phyloP scores from a whole-genome alignment of 805 yeast genomes.

The Starmerella bombi region DNA sequence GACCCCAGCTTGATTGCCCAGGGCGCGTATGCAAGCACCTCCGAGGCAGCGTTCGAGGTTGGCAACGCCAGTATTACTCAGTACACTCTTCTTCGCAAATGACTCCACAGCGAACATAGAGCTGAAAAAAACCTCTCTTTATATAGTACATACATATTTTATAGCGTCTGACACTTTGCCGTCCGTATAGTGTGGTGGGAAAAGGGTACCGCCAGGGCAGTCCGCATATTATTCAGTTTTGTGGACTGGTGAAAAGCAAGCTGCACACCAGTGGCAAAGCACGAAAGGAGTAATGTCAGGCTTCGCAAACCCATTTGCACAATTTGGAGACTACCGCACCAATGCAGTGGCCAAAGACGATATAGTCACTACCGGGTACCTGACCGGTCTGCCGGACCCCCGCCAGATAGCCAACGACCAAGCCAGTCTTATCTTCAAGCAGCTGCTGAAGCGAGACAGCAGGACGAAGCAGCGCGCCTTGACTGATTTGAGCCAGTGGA shows the following conservation, averaged over 20 bases:
- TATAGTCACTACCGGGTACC: constrained; percentile 57
- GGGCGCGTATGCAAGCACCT: constrained; percentile 14
- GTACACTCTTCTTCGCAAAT: neutral
- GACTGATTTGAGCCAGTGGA: constrained; percentile 33
- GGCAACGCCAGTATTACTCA: constrained; percentile 10
- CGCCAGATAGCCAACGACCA: constrained; percentile 36
- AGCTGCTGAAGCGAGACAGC: constrained; percentile 62
- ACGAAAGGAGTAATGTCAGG: no score
- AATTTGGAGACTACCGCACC: constrained; percentile 13
- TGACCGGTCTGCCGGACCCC: constrained; percentile 68
- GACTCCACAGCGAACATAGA: no score
- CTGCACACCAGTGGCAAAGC: no score
- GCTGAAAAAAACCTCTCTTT: no score
- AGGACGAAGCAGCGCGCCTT: constrained; percentile 78
- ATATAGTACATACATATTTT: no score
- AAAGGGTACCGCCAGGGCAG: no score
- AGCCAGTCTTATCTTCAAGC: constrained; percentile 55
- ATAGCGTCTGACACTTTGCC: no score
- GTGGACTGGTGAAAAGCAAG: no score
- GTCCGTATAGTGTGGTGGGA: no score
- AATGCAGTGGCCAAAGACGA: constrained; percentile 6
- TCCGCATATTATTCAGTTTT: no score
- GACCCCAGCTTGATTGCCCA: constrained; percentile 2
- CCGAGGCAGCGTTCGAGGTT: constrained; percentile 16
- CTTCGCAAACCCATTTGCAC: constrained; percentile 19